phyloP scores from a whole-genome alignment of 495 filamentous ascomycete genomes.

The Aspergillus bridgeri region DNA sequence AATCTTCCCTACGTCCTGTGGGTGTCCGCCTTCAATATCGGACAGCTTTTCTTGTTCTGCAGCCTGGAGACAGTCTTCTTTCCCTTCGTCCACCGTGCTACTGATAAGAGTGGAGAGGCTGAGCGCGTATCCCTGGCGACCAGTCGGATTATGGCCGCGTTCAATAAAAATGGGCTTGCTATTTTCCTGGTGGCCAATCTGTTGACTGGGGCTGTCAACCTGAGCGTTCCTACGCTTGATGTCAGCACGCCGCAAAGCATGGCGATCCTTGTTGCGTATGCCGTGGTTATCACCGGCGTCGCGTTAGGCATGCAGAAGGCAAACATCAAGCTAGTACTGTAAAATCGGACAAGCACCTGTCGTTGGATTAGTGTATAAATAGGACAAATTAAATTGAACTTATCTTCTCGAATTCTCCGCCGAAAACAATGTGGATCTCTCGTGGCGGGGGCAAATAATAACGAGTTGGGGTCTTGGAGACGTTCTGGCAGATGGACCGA shows the following conservation, averaged over 20 bases:
- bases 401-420: background rate
- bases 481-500: background rate
- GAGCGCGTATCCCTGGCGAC: constrained; percentile 68
- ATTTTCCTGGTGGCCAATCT: constrained; percentile 89
- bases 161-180: constrained; percentile 83
- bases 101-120: constrained; percentile 36
- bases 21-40: constrained; percentile 83
- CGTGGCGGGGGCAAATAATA: background rate
- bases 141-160: constrained; percentile 72
- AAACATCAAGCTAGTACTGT: constrained; percentile 70
- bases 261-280: constrained; percentile 71
- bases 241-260: constrained; percentile 60
- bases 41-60: constrained; percentile 74
- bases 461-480: too few relatives aligned
- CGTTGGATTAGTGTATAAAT: background rate
- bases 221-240: constrained; percentile 78
- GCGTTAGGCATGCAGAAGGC: constrained; percentile 69
- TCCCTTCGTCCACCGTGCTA: constrained; percentile 60
- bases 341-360: background rate
- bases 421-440: background rate
- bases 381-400: background rate
- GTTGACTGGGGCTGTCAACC: constrained; percentile 82
- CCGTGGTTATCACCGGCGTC: constrained; percentile 57
- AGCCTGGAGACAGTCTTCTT: constrained; percentile 74
- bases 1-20: constrained; percentile 94